phyloP scores from a whole-genome alignment of 306 rosid species.

The Acacia crassicarpa region DNA sequence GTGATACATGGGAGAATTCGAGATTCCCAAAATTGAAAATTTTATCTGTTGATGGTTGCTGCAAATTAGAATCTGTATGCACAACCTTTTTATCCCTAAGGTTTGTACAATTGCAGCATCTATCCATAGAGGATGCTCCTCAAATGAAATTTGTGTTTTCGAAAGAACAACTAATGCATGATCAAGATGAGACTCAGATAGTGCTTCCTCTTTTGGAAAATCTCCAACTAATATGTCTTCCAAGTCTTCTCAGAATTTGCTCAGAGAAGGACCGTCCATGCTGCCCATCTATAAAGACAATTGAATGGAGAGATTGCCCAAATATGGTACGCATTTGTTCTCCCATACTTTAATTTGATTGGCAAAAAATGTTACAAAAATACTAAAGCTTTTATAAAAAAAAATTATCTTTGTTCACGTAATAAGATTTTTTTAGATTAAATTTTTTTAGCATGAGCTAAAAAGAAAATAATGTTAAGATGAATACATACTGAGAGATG shows the following conservation, averaged over 20 bases:
- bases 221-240: rapidly evolving
- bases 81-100: not conserved
- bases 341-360: not conserved
- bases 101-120: not conserved
- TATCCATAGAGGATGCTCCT: not conserved
- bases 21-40: not conserved
- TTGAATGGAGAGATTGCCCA: not conserved
- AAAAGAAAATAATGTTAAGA: no score
- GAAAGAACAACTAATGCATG: not conserved
- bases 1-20: not conserved
- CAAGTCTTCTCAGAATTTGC: not conserved
- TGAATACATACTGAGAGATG: no score
- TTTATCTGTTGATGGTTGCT: not conserved
- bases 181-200: not conserved
- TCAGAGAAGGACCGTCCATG: not conserved
- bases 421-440: no score
- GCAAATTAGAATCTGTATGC: not conserved
- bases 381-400: no score
- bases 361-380: no score
- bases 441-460: no score
- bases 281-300: not conserved
- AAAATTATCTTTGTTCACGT: no score
- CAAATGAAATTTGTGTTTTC: not conserved
- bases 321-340: not conserved
- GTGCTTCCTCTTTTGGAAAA: not conserved